A percentile compares a stretch with the other conserved stretches of the same genome.
These are phyloP conservation scores for Musa schizocarpa DNA, from an alignment of 176 grass and related monocot species.

Conservation along the genomic window DNA sequence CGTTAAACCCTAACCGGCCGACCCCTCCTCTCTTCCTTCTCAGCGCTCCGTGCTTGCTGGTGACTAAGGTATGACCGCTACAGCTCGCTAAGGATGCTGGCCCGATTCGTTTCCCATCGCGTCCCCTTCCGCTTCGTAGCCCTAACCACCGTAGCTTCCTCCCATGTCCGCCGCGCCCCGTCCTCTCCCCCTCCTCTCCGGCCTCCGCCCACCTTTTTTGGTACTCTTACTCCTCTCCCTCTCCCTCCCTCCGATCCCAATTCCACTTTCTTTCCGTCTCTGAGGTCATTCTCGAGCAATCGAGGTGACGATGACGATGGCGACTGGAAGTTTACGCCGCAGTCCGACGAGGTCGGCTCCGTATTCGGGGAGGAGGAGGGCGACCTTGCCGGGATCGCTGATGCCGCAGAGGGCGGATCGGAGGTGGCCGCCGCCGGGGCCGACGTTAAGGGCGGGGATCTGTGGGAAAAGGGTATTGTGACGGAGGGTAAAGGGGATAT, in stretches of 20 bases:
- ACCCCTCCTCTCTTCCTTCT: too few species aligned
- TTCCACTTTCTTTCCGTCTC: neutral
- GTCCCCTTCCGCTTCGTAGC: slow-evolving; percentile 11
- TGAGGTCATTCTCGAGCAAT: slow-evolving; percentile 8
- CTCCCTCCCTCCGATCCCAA: neutral
- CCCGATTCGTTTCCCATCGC: slow-evolving; percentile 5
- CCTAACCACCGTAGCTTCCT: neutral
- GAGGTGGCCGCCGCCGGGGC: neutral
- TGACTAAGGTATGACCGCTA: too few species aligned
- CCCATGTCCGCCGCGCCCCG: neutral
- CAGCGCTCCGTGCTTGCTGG: too few species aligned
- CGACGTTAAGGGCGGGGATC: neutral
- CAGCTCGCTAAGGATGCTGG: slow-evolving; percentile 14
- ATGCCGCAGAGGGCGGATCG: neutral
- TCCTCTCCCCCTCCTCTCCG: neutral
- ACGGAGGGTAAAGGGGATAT: slow-evolving; percentile 5
- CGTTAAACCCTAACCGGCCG: too few species aligned
- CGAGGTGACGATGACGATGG: slow-evolving; percentile 2
- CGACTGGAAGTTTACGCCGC: slow-evolving; percentile 19
- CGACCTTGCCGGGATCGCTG: neutral
- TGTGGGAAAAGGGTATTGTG: neutral
- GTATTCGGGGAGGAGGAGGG: slow-evolving; percentile 6
- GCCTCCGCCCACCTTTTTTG: too few species aligned
- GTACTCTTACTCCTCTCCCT: neutral
- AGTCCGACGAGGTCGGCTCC: slow-evolving; percentile 14